Evolutionary conservation across 2,329 filamentous ascomycete species (phyloP).

Genomic region (Ophiostoma triangulosporum): DNA sequence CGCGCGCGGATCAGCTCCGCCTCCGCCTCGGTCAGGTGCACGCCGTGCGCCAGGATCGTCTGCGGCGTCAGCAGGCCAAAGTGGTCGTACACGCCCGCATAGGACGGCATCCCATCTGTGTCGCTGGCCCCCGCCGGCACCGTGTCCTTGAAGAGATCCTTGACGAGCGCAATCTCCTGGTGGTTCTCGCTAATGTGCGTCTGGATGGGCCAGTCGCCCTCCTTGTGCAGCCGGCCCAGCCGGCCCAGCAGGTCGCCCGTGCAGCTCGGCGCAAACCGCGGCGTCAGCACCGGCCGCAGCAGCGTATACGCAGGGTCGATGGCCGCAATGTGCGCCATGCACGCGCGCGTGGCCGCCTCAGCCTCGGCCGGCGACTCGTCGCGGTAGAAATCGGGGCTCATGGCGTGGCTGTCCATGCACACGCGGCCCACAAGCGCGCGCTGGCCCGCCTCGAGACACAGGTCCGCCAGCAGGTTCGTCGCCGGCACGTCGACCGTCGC

Average conservation of each 20-base stretch:
- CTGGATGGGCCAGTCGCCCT: constrained; percentile 57
- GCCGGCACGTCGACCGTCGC: constrained; percentile 76
- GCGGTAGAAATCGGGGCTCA: constrained; percentile 65
- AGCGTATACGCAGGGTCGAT: constrained; percentile 54
- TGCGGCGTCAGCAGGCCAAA: constrained; percentile 53
- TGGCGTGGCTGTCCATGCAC: constrained; percentile 68
- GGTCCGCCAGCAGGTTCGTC: constrained; percentile 80
- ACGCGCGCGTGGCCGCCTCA: constrained; percentile 40
- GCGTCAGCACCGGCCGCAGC: constrained; percentile 69
- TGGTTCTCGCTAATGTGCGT: constrained; percentile 84
- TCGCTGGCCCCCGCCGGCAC: constrained; percentile 21
- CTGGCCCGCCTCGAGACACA: constrained; percentile 71
- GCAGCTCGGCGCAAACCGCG: constrained; percentile 52
- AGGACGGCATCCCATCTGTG: constrained; percentile 28
- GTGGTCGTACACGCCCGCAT: constrained; percentile 68
- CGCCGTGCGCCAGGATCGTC: constrained; percentile 75
- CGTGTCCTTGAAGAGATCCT: constrained; percentile 46
- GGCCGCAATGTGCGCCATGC: constrained; percentile 49
- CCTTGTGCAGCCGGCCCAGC: constrained; percentile 50
- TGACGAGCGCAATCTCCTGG: constrained; percentile 59
- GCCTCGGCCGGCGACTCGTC: constrained; percentile 53
- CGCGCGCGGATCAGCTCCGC: constrained; percentile 46
- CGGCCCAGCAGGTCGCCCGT: constrained; percentile 43
- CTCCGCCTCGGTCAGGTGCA: constrained; percentile 61
- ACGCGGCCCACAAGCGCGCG: constrained; percentile 82